phyloP scores from a whole-genome alignment of 495 filamentous ascomycete species.

The Terfezia claveryi region DNA sequence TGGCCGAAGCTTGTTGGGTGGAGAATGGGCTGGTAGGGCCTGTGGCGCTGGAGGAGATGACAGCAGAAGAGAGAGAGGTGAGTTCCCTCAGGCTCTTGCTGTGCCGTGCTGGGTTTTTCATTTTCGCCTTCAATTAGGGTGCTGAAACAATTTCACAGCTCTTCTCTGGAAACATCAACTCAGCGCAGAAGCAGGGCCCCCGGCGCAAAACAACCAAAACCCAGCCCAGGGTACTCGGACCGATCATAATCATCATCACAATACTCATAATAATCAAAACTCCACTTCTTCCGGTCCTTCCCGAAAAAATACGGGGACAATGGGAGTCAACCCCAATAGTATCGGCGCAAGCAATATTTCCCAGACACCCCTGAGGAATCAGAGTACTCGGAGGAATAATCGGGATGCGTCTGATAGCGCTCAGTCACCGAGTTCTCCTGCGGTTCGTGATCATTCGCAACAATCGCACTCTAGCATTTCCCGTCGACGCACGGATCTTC shows the following conservation, averaged over 20 bases:
- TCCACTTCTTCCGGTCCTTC: constrained; percentile 24
- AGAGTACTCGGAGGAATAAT: constrained; percentile 66
- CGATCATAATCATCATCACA: constrained; percentile 55
- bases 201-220: constrained; percentile 47
- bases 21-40: constrained; percentile 47
- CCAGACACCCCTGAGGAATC: constrained; percentile 40
- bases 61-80: constrained; percentile 66
- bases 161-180: constrained; percentile 76
- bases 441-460: not conserved
- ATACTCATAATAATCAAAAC: constrained; percentile 47
- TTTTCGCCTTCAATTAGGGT: constrained; percentile 3
- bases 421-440: not conserved
- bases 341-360: constrained; percentile 26
- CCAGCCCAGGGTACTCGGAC: constrained; percentile 25
- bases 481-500: not conserved
- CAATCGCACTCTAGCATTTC: not conserved
- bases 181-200: constrained; percentile 66
- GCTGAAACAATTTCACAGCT: constrained; percentile 27
- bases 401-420: constrained; percentile 27
- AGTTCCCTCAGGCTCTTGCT: not conserved
- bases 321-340: constrained; percentile 43
- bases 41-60: constrained; percentile 53
- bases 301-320: constrained; percentile 42
- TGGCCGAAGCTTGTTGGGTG: constrained; percentile 78
- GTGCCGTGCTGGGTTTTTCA: constrained; percentile 11